phyloP scores from a whole-genome alignment of 2,329 filamentous ascomycete species.

The Penicillium sp. region DNA sequence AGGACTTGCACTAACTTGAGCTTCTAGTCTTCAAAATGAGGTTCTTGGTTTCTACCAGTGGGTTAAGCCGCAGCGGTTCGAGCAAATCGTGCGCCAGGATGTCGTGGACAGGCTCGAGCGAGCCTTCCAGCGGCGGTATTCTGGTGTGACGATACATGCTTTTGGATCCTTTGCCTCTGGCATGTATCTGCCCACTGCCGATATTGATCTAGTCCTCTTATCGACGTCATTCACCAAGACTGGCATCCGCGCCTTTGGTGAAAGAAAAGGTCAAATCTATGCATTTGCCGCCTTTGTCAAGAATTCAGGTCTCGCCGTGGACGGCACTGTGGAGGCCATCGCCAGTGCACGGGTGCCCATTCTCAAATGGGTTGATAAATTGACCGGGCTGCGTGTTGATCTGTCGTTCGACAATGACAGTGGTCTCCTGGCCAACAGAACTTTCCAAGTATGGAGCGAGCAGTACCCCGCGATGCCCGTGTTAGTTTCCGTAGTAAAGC shows the following conservation, averaged over 20 bases:
- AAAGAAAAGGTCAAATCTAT: conserved; percentile 52
- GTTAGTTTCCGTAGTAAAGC: conserved; percentile 83
- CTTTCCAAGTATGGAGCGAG: conserved; percentile 72
- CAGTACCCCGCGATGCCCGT: conserved; percentile 79
- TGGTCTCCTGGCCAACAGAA: conserved; percentile 72
- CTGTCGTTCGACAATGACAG: conserved; percentile 90
- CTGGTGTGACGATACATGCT: conserved; percentile 58
- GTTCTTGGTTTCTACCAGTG: conserved; percentile 83
- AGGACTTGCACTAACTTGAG: conserved; percentile 10
- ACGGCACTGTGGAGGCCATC: conserved; percentile 61
- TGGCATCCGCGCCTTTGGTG: conserved; percentile 43
- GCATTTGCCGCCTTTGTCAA: conserved; percentile 58
- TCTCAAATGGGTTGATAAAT: conserved; percentile 77
- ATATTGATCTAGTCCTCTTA: conserved; percentile 89
- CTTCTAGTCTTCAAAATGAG: conserved; percentile 73
- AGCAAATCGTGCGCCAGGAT: conserved; percentile 66
- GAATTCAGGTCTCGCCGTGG: conserved; percentile 51
- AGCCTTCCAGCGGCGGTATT: conserved; percentile 53
- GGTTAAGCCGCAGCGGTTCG: conserved; percentile 69
- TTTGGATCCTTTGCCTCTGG: conserved; percentile 96
- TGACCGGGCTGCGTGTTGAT: conserved; percentile 78
- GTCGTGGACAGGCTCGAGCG: conserved; percentile 64
- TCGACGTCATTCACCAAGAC: conserved; percentile 55
- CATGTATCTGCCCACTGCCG: conserved; percentile 69
- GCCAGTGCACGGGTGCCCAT: conserved; percentile 76